Conservation (phyloP, 306 rosid genomes). For the Quercus berberidifolia region DNA sequence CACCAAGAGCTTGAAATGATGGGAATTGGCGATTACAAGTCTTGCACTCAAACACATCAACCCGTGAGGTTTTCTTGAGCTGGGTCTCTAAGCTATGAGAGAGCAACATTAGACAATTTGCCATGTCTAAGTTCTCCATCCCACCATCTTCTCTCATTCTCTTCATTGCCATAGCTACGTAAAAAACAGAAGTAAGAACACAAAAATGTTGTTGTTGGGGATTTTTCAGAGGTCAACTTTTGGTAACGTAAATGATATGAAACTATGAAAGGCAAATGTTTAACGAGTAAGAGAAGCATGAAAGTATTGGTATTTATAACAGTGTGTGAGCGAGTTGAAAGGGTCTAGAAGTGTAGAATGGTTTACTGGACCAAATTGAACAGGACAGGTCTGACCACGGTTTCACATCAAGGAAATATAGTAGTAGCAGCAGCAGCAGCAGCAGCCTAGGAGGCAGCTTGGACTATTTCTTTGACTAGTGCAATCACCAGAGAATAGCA, state of each 20-base stretch:
- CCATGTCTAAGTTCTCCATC: constrained; percentile 20
- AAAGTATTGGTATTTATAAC: neutral
- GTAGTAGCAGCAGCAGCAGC: no score
- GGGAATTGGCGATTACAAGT: constrained; percentile 69
- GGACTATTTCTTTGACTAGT: constrained; percentile 3
- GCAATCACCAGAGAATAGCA: no score
- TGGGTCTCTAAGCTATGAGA: constrained; percentile 24
- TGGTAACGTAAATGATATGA: neutral
- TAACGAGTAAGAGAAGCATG: neutral
- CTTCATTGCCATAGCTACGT: constrained; percentile 30
- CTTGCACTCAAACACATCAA: constrained; percentile 55
- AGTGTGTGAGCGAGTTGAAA: no score
- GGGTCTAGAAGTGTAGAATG: no score
- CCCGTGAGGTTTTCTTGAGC: neutral
- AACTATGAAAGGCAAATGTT: no score
- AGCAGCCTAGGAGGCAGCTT: neutral
- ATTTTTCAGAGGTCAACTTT: neutral
- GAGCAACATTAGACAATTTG: constrained; percentile 36
- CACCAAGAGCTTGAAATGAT: constrained; percentile 88
- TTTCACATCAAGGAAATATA: no score
- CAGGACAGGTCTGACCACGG: no score
- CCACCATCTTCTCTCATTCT: constrained; percentile 34
- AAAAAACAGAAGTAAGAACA: no score
- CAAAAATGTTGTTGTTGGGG: no score
- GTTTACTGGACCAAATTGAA: no score